Evolutionary conservation across 2,329 filamentous ascomycete species (phyloP), one percentile per base, ranked within the genome.

Genomic region (Nannizzia gypsea): DNA sequence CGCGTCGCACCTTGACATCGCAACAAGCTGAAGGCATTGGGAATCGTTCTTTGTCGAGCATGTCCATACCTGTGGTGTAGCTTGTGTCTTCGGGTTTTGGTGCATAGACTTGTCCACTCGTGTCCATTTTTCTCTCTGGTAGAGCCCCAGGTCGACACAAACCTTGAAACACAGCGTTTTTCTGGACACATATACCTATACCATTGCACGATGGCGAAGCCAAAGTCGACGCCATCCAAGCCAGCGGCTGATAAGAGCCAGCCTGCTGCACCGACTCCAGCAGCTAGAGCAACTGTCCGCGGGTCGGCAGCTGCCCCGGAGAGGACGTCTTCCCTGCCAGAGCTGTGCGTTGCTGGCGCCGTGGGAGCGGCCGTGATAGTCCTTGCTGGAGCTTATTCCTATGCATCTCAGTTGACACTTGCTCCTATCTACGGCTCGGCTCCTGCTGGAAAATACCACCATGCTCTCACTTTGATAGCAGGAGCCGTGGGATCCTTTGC

Each of bases 341-440:
- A 56, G 31, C 20, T 56, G 6, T 20, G 38, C 28, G 3, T 22
- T 5, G 54, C 20, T 13, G 28, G 20, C 6, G 31, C 28, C 9
- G 34, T 52, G 46, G 61, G 54, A 11, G 31, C 55, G n/a, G 44
- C 26, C 15, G 22, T 59, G 20, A 46, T 76, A 38, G 62, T 72
- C 22, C 68, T 77, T 22, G 68, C 71, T 17, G 74, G 73, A 1
- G 67, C 70, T 36, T 77, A 71, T 62, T 75, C 76, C 3, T 71
- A 71, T 34, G 65, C 76, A 24, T 77, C 75, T 36, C 83, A 89
- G 69, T 78, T 90, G 63, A 85, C 83, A 42, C 78, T 97, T 36
- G 88, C 90, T 20, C 93, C 93, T 1, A 87, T 95, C 9, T 97
- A 95, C 73, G 93, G 93, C 58, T 84, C 86, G 15, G 88, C 95